Evolutionary conservation across 1,139 yeast species (phyloP), one percentile per base, ranked within the genome.

Genomic region (Suhomyces anneliseae): DNA sequence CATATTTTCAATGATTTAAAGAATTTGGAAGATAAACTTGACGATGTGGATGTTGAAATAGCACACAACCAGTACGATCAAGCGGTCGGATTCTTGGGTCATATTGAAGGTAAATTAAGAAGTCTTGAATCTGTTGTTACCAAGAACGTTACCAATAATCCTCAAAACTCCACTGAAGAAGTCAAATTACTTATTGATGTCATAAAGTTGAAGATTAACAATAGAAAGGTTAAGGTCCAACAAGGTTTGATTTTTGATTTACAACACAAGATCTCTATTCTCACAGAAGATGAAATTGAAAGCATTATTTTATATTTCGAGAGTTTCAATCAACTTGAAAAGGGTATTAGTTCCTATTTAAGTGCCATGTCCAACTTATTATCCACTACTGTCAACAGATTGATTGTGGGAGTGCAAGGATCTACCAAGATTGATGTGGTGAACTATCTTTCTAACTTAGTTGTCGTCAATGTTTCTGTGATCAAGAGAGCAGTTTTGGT

Each of bases 21-120:
- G 45, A 72, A 75, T 40, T 72, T 83, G 37, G 89, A 84, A 54
- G 87, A 83, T 46, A 69, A 76, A 43, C 71, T 86, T 31, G 87
- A 84, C 51, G 89, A 85, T 50, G 74, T 85, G 32, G 93, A 86
- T 59, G 80, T 83, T 27, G 74, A 76, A 48, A 76, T 85, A 32
- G 85, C 89, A 7, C 87, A 83, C 57, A 79, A 82, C 49, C 75
- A 76, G 50, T 83, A 76, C 57, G 66, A 68, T 26, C 80, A 73
- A 43, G 82, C 87, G 0, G 85, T 82, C 2, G 81, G 79, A 4
- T 63, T 76, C 36, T 70, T 83, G 41, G 66, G 70, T 15, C 75
- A 73, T 51, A 70, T 77, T 27, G 78, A 75, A 44, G 57, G 64
- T 11, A 70, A 70, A 46, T 56, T 74, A 31, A 46, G 49, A 14